Conservation (phyloP, 345 rosid genomes). For the Aquilaria malaccensis region DNA sequence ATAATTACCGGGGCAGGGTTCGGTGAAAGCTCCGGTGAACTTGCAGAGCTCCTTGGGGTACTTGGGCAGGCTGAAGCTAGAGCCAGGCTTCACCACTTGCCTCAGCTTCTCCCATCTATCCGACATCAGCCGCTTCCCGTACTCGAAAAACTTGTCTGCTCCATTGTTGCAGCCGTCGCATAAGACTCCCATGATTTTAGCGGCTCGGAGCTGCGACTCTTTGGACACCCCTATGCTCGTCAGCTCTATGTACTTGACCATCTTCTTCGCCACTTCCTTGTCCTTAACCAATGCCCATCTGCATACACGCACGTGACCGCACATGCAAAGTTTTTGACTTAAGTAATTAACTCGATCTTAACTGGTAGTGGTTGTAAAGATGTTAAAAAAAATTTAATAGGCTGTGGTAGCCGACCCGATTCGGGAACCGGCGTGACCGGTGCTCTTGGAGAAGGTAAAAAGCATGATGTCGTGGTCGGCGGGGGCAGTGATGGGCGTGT, state of each 20-base stretch:
- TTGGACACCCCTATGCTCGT: slow-evolving; percentile 75
- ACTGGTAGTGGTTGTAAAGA: no score
- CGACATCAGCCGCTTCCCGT: slow-evolving; percentile 38
- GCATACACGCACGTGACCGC: not conserved
- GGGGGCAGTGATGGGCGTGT: slow-evolving; percentile 53
- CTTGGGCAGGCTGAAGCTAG: slow-evolving; percentile 41
- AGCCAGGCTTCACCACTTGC: slow-evolving; percentile 34
- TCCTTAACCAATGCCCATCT: slow-evolving; percentile 74
- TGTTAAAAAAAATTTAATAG: no score
- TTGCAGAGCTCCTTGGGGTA: slow-evolving; percentile 57
- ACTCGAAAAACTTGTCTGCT: slow-evolving; percentile 48
- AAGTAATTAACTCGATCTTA: not conserved
- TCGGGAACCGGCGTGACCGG: slow-evolving; percentile 93
- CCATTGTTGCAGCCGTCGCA: slow-evolving; percentile 26
- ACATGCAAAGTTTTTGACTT: not conserved
- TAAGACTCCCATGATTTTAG: slow-evolving; percentile 49
- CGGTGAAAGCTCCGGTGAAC: slow-evolving; percentile 33
- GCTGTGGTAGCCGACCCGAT: slow-evolving; percentile 50
- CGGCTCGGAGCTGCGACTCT: slow-evolving; percentile 81
- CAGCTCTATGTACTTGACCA: slow-evolving; percentile 49
- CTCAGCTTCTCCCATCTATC: slow-evolving; percentile 62
- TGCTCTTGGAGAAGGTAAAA: slow-evolving; percentile 85
- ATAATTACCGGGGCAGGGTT: slow-evolving; percentile 53
- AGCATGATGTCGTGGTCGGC: slow-evolving; percentile 76
- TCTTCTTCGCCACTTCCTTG: slow-evolving; percentile 52